These are phyloP conservation scores for Suillus weaverae DNA, from an alignment of 768 basidiomycete species.

Conservation along the genomic window DNA sequence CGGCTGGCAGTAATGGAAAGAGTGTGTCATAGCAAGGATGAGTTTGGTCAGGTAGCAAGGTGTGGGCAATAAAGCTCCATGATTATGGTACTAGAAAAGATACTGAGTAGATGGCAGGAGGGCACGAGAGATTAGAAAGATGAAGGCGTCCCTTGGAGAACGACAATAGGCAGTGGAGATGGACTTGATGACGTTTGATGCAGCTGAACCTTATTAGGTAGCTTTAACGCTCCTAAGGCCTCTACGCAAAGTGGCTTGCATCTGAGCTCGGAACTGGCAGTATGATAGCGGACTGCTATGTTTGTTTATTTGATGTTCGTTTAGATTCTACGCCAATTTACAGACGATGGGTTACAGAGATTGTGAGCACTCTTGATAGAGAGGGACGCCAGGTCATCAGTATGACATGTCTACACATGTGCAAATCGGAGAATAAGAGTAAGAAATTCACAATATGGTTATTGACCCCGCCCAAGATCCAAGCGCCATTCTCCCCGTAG, in stretches of 20 bases:
- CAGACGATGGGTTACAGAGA: background rate
- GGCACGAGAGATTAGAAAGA: too few species aligned
- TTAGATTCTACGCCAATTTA: too few species aligned
- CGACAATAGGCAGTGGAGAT: background rate
- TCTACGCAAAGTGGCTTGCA: background rate
- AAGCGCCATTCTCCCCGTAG: slow-evolving; percentile 42
- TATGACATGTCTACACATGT: background rate
- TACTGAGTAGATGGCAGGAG: too few species aligned
- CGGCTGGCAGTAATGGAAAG: too few species aligned
- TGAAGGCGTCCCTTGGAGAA: background rate
- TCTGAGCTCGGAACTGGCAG: background rate
- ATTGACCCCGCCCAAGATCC: slow-evolving; percentile 41
- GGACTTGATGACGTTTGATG: background rate
- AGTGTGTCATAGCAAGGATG: too few species aligned
- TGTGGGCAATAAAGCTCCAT: too few species aligned
- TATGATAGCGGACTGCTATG: background rate
- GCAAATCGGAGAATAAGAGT: background rate
- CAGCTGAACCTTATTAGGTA: background rate
- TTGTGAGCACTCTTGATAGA: background rate
- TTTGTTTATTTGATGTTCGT: background rate
- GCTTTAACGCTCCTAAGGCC: background rate
- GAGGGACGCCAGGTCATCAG: background rate
- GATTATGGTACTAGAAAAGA: too few species aligned
- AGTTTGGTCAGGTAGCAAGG: too few species aligned
- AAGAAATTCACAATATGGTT: slow-evolving; percentile 17